Evolutionary conservation across 345 rosid genomes (phyloP), one percentile per base, ranked within the genome.

Genomic region (Eucalyptus melliodora): DNA sequence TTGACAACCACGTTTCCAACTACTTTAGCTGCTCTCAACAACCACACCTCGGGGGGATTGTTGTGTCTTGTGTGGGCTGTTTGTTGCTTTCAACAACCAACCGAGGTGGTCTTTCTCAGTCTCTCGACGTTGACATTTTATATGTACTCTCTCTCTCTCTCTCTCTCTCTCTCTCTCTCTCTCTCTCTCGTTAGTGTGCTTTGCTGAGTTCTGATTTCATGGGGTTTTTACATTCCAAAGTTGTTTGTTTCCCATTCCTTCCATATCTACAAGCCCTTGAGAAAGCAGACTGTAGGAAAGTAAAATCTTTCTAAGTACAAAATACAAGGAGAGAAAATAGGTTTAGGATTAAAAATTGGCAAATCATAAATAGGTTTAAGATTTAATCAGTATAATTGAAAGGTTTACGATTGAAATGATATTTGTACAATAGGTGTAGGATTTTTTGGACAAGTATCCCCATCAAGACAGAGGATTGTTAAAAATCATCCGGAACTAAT

Each of bases 371-470:
- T 1, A 53, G 1, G 5, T 53, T 53, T 53, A 21, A 53, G 26
- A 53, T 19, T 53, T 2, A 53, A 53, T 53, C 2, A 8, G 0
- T 53, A 53, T 53, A 53, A 53, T 53, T 53, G 5, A 53, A 53
- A 51, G 4, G 0, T 51, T 51, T 51, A 51, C 17, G 0, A 51
- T 51, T 51, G 9, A 51, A 51, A 51, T 51, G 0, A 1, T 21
- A 53, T 53, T 21, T 53, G 2, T 53, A 8, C 5, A 7, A 53
- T 19, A 53, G 4, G 4, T 53, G 0, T 53, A 53, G 1, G 56
- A 19, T 53, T 53, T 51, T 51, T 51, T 19, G 9, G 24, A 19
- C 5, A 53, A 53, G 8, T 53, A 19, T 53, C 59, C 0, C 0
- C 8, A 27, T 60, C 15, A 30, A 6, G 16, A 60, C 8, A 12